Evolutionary conservation across 140 eudicot genomes (phyloP).

Genomic region (Bidens hawaiensis): DNA sequence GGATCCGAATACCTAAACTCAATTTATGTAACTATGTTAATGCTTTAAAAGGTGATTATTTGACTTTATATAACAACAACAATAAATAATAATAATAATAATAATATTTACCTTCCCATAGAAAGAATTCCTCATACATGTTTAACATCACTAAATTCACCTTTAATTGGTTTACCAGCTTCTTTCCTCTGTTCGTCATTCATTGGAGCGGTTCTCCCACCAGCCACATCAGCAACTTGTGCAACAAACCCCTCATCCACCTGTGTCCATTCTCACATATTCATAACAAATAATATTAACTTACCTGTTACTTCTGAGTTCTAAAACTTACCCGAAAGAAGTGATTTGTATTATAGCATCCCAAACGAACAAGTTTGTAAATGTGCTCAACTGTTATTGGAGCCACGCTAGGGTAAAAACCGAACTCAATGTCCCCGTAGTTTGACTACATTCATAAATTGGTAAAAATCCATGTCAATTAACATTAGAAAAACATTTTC

Average conservation of each 20-base stretch:
- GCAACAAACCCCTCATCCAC: conserved; percentile 99
- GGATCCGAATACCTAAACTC: conserved; percentile 81
- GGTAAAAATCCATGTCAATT: conserved; percentile 6
- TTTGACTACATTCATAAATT: conserved; percentile 55
- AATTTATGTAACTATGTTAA: conserved; percentile 1
- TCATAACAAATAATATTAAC: not conserved
- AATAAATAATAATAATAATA: not conserved
- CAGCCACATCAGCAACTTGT: conserved; percentile 90
- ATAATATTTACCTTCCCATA: conserved; percentile 80
- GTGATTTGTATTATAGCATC: conserved; percentile 93
- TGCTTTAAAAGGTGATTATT: conserved; percentile 2
- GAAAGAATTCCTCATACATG: conserved; percentile 98
- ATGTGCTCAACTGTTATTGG: conserved; percentile 93
- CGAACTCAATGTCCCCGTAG: conserved; percentile 94
- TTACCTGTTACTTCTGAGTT: conserved; percentile 3
- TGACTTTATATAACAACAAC: not conserved
- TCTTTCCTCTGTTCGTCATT: conserved; percentile 78
- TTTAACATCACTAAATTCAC: conserved; percentile 95
- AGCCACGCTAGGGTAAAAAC: conserved; percentile 90
- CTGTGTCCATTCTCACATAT: conserved; percentile 28
- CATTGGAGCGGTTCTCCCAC: conserved; percentile 95
- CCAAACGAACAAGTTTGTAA: conserved; percentile 95
- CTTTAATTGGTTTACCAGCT: conserved; percentile 79
- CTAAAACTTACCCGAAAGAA: conserved; percentile 70
- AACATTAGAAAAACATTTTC: too few relatives aligned